Conservation (phyloP, 176 grass and related monocot species). For the Zoysia pacifica region DNA sequence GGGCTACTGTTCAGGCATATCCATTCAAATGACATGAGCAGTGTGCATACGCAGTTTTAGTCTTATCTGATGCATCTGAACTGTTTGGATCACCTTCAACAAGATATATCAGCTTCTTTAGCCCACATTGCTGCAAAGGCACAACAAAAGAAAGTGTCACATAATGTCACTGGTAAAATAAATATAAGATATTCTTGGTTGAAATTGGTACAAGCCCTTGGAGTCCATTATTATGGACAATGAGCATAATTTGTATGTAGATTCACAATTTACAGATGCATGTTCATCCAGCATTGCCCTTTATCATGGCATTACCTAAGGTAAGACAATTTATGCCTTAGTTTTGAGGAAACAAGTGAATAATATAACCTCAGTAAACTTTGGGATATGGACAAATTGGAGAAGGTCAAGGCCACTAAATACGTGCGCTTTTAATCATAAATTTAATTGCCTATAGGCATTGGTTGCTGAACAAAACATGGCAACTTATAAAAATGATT, state of each 20-base stretch:
- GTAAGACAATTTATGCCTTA: too few species aligned
- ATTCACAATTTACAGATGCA: too few species aligned
- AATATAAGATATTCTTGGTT: constrained; percentile 13
- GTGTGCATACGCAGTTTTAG: constrained; percentile 75
- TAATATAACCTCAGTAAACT: too few species aligned
- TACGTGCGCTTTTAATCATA: not conserved
- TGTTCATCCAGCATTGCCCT: too few species aligned
- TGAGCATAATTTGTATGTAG: not conserved
- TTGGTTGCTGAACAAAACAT: constrained; percentile 14
- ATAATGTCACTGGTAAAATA: constrained; percentile 25
- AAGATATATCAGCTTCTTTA: constrained; percentile 87
- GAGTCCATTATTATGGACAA: not conserved
- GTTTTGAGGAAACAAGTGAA: too few species aligned
- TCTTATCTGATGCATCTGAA: constrained; percentile 56
- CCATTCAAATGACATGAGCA: constrained; percentile 5
- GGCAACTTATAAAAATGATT: not conserved
- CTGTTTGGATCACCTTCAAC: constrained; percentile 78
- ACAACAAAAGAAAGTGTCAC: constrained; percentile 10
- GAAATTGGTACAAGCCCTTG: not conserved
- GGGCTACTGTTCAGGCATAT: constrained; percentile 1
- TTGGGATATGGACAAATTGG: too few species aligned
- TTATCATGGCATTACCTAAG: too few species aligned
- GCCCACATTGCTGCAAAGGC: constrained; percentile 64
- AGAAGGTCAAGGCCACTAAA: too few species aligned
- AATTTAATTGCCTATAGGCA: constrained; percentile 20